Evolutionary conservation across 345 rosid species (phyloP).

Genomic region (Boechera divaricarpa): DNA sequence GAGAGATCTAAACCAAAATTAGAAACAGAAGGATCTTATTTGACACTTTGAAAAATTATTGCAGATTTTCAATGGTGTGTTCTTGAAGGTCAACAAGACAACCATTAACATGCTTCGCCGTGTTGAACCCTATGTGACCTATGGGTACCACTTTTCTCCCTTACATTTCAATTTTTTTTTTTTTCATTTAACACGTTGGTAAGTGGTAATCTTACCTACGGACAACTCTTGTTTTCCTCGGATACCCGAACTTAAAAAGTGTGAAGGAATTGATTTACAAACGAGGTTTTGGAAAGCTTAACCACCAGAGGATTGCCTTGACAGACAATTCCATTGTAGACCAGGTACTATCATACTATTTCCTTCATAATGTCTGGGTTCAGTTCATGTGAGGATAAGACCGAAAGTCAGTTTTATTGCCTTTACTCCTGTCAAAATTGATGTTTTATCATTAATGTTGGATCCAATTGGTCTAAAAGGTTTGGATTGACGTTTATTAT

Average conservation of each 20-base stretch:
- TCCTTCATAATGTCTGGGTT: background rate
- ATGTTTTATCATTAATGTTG: background rate
- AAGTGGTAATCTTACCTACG: background rate
- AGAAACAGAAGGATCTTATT: background rate
- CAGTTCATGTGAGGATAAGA: background rate
- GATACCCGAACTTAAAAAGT: constrained; percentile 76
- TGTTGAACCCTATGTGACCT: constrained; percentile 84
- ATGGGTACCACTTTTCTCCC: constrained; percentile 51
- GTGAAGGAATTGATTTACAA: constrained; percentile 76
- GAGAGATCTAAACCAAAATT: background rate
- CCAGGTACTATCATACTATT: constrained; percentile 47
- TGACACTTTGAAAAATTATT: background rate
- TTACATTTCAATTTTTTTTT: background rate
- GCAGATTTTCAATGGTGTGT: constrained; percentile 80
- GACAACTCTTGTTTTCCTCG: background rate
- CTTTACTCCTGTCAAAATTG: background rate
- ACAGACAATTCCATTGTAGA: constrained; percentile 72
- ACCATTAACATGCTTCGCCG: constrained; percentile 71
- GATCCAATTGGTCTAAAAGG: background rate
- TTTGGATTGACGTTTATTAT: background rate
- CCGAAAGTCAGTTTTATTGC: background rate
- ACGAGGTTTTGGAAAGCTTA: constrained; percentile 72
- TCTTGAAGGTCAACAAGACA: constrained; percentile 60
- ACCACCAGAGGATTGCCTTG: constrained; percentile 60
- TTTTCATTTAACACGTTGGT: background rate